A percentile compares a stretch with the other conserved stretches of the same genome.
Conservation (phyloP, 768 basidiomycete species). For the Hebeloma cylindrosporum region DNA sequence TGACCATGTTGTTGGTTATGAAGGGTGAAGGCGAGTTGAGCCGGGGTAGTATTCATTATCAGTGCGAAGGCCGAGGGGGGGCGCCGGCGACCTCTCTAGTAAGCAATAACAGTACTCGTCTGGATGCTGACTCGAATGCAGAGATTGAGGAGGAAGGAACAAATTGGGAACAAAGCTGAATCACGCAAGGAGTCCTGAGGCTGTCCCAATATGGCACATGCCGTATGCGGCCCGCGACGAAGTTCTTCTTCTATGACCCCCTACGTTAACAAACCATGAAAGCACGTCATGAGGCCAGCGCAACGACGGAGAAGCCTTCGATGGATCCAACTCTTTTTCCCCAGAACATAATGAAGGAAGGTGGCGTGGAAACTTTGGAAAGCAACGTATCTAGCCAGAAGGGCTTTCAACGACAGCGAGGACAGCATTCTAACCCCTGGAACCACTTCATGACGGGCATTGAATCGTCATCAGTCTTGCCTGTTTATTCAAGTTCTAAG, state of each 20-base stretch:
- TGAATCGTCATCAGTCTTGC: constrained; percentile 15
- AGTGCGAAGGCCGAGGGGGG: no score
- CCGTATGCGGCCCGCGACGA: constrained; percentile 10
- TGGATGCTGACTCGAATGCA: no score
- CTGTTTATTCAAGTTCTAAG: constrained; percentile 8
- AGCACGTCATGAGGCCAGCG: constrained; percentile 21
- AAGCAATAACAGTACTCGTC: no score
- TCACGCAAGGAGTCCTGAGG: no score
- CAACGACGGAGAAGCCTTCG: constrained; percentile 14
- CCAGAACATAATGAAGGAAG: constrained; percentile 11
- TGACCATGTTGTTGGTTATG: no score
- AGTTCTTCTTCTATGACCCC: constrained; percentile 26
- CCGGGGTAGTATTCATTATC: no score
- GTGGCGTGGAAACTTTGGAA: constrained; percentile 1
- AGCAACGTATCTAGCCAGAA: constrained; percentile 3
- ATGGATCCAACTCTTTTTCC: constrained; percentile 8
- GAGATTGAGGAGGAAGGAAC: no score
- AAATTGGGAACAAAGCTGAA: no score
- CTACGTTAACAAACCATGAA: constrained; percentile 12
- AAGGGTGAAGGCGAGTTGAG: no score
- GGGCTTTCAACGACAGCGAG: background rate
- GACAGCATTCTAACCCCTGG: constrained; percentile 11
- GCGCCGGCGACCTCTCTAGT: no score
- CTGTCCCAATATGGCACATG: no score
- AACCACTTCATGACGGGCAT: constrained; percentile 21